Conservation (phyloP, 2,329 filamentous ascomycete genomes). For the Scedosporium dehoogii region DNA sequence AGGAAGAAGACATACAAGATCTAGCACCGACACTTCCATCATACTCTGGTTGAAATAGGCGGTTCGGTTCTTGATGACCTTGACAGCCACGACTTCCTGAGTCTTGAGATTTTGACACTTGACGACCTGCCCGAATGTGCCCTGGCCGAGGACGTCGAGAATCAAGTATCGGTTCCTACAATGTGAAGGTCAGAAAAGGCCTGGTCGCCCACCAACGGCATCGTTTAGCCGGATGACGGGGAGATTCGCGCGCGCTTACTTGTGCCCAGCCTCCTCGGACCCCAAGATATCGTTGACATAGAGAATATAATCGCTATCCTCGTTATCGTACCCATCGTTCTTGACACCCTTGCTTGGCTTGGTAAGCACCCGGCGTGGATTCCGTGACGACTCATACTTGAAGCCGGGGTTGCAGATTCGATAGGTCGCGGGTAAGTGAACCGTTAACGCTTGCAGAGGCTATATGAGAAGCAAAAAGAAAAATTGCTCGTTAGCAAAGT, state of each 20-base stretch:
- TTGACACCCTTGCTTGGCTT: slow-evolving; percentile 98
- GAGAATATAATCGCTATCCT: slow-evolving; percentile 97
- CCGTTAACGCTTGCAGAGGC: slow-evolving; percentile 92
- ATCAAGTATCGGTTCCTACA: slow-evolving; percentile 90
- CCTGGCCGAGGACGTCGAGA: slow-evolving; percentile 90
- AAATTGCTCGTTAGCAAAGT: neutral
- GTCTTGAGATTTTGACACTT: slow-evolving; percentile 99
- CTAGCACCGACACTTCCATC: slow-evolving; percentile 99
- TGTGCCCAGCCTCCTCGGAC: slow-evolving; percentile 95
- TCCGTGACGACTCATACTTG: slow-evolving; percentile 97
- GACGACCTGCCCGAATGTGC: slow-evolving; percentile 96
- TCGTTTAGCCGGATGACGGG: neutral
- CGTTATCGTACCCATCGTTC: slow-evolving; percentile 98
- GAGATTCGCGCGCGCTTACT: slow-evolving; percentile 43
- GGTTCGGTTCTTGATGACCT: slow-evolving; percentile 98
- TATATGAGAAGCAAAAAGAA: slow-evolving; percentile 25
- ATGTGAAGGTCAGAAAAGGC: neutral
- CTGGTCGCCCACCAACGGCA: neutral
- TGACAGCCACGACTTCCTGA: slow-evolving; percentile 95
- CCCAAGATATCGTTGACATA: slow-evolving; percentile 98
- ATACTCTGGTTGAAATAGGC: slow-evolving; percentile 99
- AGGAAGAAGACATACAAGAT: slow-evolving; percentile 55
- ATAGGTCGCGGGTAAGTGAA: slow-evolving; percentile 88
- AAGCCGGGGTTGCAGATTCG: slow-evolving; percentile 96
- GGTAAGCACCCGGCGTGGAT: slow-evolving; percentile 87